These are phyloP conservation scores for Fusarium clavum DNA, from an alignment of 2,329 filamentous ascomycete species.

Conservation along the genomic window DNA sequence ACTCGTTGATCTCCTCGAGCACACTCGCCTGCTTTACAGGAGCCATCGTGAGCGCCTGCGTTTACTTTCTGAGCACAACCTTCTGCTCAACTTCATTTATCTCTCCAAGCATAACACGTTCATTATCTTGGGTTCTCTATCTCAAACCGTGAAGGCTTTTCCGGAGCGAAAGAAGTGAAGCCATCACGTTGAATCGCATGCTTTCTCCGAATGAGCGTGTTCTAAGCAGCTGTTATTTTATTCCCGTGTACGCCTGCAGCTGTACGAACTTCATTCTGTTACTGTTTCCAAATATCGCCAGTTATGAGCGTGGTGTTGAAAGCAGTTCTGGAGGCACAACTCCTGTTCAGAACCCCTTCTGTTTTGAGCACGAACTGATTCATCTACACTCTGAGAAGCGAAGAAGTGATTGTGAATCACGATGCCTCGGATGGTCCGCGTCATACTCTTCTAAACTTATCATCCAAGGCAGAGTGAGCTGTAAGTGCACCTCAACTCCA, in stretches of 20 bases:
- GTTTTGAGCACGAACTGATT: too few relatives aligned
- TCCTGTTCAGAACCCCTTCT: background rate
- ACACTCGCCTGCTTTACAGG: background rate
- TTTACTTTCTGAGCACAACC: too few relatives aligned
- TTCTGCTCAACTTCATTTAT: background rate
- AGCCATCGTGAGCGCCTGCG: background rate
- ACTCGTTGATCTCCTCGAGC: background rate
- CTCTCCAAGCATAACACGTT: background rate
- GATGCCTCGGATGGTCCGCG: too few relatives aligned
- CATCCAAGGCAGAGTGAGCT: background rate
- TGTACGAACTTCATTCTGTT: too few relatives aligned
- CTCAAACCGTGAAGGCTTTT: too few relatives aligned
- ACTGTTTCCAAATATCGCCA: too few relatives aligned
- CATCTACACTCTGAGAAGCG: background rate
- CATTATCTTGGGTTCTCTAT: background rate
- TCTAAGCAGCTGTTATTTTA: too few relatives aligned
- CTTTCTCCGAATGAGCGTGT: too few relatives aligned
- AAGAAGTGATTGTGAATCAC: constrained; percentile 6
- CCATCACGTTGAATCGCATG: too few relatives aligned
- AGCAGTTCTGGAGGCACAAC: background rate
- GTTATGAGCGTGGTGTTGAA: background rate
- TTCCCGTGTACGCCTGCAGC: too few relatives aligned
- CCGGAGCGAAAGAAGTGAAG: background rate
- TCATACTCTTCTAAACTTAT: too few relatives aligned
- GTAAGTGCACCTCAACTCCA: constrained; percentile 1